Percentiles rank a stretch among this genome's conserved stretches.
phyloP scores from a whole-genome alignment of 257 asterid species.

The Hygrophila difformis region DNA sequence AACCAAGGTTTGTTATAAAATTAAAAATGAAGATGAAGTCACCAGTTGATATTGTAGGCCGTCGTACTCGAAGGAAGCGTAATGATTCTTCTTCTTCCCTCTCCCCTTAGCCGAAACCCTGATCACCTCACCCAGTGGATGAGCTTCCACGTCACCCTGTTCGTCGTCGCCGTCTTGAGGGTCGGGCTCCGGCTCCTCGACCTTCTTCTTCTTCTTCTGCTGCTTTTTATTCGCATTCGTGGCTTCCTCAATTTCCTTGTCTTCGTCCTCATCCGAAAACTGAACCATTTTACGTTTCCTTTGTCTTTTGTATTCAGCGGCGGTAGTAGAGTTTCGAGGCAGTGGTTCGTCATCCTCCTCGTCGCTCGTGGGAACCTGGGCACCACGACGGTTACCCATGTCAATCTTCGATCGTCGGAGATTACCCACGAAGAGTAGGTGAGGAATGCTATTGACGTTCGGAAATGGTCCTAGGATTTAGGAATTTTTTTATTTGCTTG shows the following conservation, averaged over 20 bases:
- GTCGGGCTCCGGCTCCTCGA: slow-evolving; percentile 21
- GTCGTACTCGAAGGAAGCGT: slow-evolving; percentile 55
- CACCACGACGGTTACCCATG: background rate
- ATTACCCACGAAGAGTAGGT: too few species aligned
- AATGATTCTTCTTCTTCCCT: slow-evolving; percentile 40
- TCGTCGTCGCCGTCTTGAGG: slow-evolving; percentile 25
- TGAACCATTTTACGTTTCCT: slow-evolving; percentile 37
- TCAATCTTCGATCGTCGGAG: too few species aligned
- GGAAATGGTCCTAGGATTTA: too few species aligned
- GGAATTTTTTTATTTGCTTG: too few species aligned
- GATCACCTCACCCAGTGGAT: slow-evolving; percentile 57
- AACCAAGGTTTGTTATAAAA: too few species aligned
- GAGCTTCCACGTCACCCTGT: slow-evolving; percentile 41
- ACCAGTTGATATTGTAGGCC: slow-evolving; percentile 69
- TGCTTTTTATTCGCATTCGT: slow-evolving; percentile 21
- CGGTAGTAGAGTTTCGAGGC: background rate
- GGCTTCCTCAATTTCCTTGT: slow-evolving; percentile 28
- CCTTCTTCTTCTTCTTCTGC: slow-evolving; percentile 20
- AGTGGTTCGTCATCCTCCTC: slow-evolving; percentile 14
- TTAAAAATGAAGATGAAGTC: slow-evolving; percentile 17
- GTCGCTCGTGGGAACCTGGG: background rate
- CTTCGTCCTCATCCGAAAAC: slow-evolving; percentile 24
- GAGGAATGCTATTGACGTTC: too few species aligned
- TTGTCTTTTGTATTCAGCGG: slow-evolving; percentile 17
- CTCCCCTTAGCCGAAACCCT: slow-evolving; percentile 69